Base-by-base conservation (phyloP, 768 basidiomycete species). In the Scleroderma citrinum region DNA sequence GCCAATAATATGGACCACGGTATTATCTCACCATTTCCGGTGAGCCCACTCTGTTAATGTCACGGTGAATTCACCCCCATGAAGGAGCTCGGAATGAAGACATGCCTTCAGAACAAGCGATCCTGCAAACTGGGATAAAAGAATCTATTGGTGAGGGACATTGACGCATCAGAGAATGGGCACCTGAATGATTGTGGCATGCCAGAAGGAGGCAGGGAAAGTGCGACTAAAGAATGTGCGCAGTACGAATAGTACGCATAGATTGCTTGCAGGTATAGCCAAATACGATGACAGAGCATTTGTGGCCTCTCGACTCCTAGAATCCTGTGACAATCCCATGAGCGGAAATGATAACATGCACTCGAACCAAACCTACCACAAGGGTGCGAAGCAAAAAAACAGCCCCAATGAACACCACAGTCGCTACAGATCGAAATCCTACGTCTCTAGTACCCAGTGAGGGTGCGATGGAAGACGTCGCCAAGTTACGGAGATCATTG, bases 111-210 rank as follows among this genome's bases (percentile, higher is more conserved):
- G 43, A 29, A 71, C 62, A 44, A 64, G 60, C 24, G 66, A 55
- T 13, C 72, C 71, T 52, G 63, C 57, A 50, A 65, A 58, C 66
- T 72, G 46, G 26, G 17, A 19, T 21, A 21, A 24, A 44, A 10
- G 30, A 56, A 16, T 59, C 52, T 34, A 35, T 41, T 35, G 47
- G 6, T 17, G 19, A 32, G 35, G 20, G 17, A 24, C 46, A 36
- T 30, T 30, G 31, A 20, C 5, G 14, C 39, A n/a, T 31, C 16
- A n/a, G 2, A 16, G 7, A 34, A 37, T 30, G 20, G 59, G 37
- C 56, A 73, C 73, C 55, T 71, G 70, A 10, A 72, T 59, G 24
- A 63, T 34, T 17, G 56, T 48, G 32, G 59, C 60, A 40, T 73
- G 63, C 62, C 63, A 72, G 35, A 63, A 57, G 7, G 54, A 23